Evolutionary conservation across 768 basidiomycete species (phyloP).

Genomic region (Pleurotus djamor): DNA sequence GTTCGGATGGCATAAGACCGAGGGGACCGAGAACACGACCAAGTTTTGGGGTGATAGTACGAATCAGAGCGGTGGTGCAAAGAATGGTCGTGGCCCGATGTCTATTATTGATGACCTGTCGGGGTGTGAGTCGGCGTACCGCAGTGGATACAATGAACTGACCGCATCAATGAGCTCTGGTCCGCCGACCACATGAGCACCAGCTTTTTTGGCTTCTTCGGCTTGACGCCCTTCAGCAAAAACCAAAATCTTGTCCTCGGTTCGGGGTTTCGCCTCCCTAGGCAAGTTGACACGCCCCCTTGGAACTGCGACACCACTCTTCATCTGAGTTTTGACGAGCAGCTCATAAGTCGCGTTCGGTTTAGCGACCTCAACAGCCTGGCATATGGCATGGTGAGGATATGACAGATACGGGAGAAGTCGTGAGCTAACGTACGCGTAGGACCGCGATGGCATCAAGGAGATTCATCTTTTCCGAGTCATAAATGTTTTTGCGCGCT

Average conservation of each 20-base stretch:
- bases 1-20: constrained; percentile 93
- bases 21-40: constrained; percentile 81
- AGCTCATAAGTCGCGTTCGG: constrained; percentile 80
- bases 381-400: constrained; percentile 4
- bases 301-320: constrained; percentile 78
- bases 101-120: constrained; percentile 70
- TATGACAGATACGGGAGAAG: background rate
- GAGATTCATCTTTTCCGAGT: constrained; percentile 65
- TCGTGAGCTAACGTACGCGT: constrained; percentile 45
- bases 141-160: constrained; percentile 24
- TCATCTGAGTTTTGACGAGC: constrained; percentile 74
- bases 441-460: constrained; percentile 66
- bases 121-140: constrained; percentile 4
- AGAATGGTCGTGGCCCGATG: constrained; percentile 83
- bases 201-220: constrained; percentile 81
- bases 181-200: constrained; percentile 91
- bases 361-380: constrained; percentile 85
- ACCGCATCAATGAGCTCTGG: constrained; percentile 87
- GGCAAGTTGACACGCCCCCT: constrained; percentile 90
- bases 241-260: constrained; percentile 81
- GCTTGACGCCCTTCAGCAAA: constrained; percentile 87
- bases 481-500: constrained; percentile 53
- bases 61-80: constrained; percentile 76
- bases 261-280: constrained; percentile 69
- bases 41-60: constrained; percentile 75